phyloP scores from a whole-genome alignment of 2,329 filamentous ascomycete genomes.

The Ophiostoma australiae region DNA sequence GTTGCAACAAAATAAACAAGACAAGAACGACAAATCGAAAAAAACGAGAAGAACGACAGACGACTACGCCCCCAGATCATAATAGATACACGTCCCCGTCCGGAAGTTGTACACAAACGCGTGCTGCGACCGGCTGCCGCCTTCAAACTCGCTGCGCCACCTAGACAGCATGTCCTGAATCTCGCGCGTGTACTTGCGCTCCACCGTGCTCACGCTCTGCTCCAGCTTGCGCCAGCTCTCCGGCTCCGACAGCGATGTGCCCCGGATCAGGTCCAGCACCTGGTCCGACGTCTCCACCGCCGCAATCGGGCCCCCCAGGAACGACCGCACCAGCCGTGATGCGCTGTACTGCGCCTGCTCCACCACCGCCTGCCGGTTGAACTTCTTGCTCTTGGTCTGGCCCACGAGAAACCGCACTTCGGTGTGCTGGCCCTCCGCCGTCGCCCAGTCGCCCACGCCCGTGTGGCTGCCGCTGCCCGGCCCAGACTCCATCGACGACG shows the following conservation, averaged over 20 bases:
- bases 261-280: slow-evolving; percentile 69
- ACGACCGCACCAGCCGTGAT: slow-evolving; percentile 62
- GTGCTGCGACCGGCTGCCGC: slow-evolving; percentile 50
- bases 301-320: slow-evolving; percentile 72
- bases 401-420: slow-evolving; percentile 82
- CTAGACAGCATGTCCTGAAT: slow-evolving; percentile 68
- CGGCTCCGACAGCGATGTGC: slow-evolving; percentile 69
- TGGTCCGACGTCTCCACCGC: slow-evolving; percentile 86
- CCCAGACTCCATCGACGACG: slow-evolving; percentile 30
- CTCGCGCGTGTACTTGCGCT: slow-evolving; percentile 77
- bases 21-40: not conserved
- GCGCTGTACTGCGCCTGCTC: slow-evolving; percentile 64
- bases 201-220: slow-evolving; percentile 68
- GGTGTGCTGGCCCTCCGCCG: slow-evolving; percentile 40
- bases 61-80: slow-evolving; percentile 58
- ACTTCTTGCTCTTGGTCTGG: slow-evolving; percentile 83
- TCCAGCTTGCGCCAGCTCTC: slow-evolving; percentile 81
- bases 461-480: slow-evolving; percentile 27
- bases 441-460: slow-evolving; percentile 17
- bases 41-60: not conserved
- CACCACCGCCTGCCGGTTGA: slow-evolving; percentile 79
- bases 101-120: slow-evolving; percentile 91
- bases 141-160: slow-evolving; percentile 57
- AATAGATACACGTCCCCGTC: slow-evolving; percentile 77
- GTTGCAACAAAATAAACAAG: not conserved